Evolutionary conservation across 1,284 basidiomycete genomes (phyloP), one percentile per base, ranked within the genome.

Genomic region (Fomitopsis pinicola): DNA sequence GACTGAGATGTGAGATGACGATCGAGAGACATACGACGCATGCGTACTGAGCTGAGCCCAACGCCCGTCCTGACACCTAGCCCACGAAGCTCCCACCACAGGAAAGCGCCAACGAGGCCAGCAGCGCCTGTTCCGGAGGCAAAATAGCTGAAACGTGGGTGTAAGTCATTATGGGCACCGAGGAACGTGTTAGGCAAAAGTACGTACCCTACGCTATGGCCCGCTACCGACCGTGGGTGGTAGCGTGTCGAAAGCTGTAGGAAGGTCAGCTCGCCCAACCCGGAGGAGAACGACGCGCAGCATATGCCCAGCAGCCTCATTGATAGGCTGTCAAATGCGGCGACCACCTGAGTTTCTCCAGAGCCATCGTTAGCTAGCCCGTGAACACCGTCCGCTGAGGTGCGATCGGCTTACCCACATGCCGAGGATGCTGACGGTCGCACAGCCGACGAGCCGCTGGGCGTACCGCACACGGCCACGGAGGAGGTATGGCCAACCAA

Each of bases 101-200:
- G 73, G 44, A 90, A 89, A 0, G 97, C 95, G 5, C 97, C 97
- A 0, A 91, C 89, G 5, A 98, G 83, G 0, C 97, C 97, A 0
- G 97, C 97, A 1, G 92, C 94, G 1, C 97, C 97, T 0, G 97
- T 99, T 0, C 97, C 97, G 8, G 90, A 90, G 3, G 94, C 88
- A 74, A 95, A 96, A 68, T 91, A 92, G 1, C 89, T 19, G 19
- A 22, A 22, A 22, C 22, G 22, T 22, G 22, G 22, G 22, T 22
- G 22, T 2, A 22, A 22, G 22, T 22, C 22, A 22, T 22, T 22
- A 22, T 22, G 22, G 22, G 38, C 10, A 53, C 12, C 2, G 15
- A 42, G 14, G 8, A 3, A 26, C n/a, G 14, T 19, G 58, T 2
- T 22, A 22, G 22, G 2, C 8, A 44, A 52, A 6, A 3, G 59